Evolutionary conservation across 345 rosid species (phyloP).

Genomic region (Eucalyptus curtisii): DNA sequence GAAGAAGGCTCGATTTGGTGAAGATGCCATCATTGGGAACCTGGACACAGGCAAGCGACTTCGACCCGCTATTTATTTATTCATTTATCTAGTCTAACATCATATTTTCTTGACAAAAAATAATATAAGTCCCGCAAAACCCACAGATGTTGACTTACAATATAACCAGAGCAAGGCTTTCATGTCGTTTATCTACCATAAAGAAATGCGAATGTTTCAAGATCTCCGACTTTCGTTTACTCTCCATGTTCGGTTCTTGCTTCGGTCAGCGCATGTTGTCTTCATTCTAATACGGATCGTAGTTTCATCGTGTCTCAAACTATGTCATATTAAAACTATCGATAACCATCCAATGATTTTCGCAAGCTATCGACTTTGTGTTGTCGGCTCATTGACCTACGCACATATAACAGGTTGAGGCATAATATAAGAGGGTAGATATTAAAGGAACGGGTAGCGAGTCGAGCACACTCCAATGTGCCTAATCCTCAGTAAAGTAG

Average conservation of each 20-base stretch:
- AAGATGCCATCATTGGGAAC: slow-evolving; percentile 74
- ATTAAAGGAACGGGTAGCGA: no score
- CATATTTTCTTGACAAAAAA: background rate
- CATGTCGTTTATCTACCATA: background rate
- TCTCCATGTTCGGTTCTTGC: background rate
- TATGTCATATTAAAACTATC: background rate
- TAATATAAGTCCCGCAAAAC: background rate
- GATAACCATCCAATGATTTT: background rate
- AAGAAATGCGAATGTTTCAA: background rate
- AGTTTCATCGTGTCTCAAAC: background rate
- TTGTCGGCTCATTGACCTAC: background rate
- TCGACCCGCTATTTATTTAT: background rate
- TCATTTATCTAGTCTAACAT: background rate
- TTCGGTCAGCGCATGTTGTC: background rate
- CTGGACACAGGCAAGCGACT: slow-evolving; percentile 64
- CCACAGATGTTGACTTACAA: background rate
- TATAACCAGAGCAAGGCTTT: background rate
- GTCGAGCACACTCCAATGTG: background rate
- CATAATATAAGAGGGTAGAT: background rate
- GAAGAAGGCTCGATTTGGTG: slow-evolving; percentile 63
- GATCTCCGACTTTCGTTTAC: background rate
- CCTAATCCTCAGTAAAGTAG: background rate
- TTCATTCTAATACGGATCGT: background rate
- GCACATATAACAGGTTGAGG: background rate
- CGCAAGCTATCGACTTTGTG: background rate